Conservation (phyloP, 306 rosid genomes). For the Quercus gilva region DNA sequence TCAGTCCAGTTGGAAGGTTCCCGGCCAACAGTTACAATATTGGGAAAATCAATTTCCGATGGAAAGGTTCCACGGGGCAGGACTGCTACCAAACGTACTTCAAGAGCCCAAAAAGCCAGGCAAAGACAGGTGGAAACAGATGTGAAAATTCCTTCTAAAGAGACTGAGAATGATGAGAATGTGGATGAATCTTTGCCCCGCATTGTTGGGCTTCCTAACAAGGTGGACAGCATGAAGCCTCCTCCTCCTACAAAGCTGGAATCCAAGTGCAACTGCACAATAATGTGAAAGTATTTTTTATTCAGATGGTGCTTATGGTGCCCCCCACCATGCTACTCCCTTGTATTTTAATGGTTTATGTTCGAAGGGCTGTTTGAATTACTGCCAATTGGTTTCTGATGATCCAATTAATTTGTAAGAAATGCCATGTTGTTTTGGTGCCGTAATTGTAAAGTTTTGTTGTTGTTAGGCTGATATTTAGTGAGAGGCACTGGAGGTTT, state of each 20-base stretch:
- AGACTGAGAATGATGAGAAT: slow-evolving; percentile 56
- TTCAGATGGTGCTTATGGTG: slow-evolving; percentile 21
- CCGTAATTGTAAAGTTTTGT: slow-evolving; percentile 67
- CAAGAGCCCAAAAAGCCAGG: slow-evolving; percentile 60
- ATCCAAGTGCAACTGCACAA: slow-evolving; percentile 92
- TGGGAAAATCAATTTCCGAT: slow-evolving; percentile 56
- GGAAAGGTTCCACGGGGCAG: slow-evolving; percentile 53
- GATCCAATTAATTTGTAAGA: slow-evolving; percentile 56
- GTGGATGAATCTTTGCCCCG: slow-evolving; percentile 42
- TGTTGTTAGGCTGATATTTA: slow-evolving; percentile 40
- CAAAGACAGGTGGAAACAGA: slow-evolving; percentile 50
- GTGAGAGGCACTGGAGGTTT: slow-evolving; percentile 45
- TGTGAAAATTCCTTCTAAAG: slow-evolving; percentile 36
- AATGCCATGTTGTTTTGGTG: slow-evolving; percentile 55
- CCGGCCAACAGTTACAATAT: slow-evolving; percentile 69
- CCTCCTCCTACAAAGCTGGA: slow-evolving; percentile 69
- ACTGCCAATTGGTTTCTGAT: slow-evolving; percentile 44
- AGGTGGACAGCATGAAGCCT: slow-evolving; percentile 73
- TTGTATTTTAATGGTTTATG: slow-evolving; percentile 25
- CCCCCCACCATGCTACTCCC: slow-evolving; percentile 21
- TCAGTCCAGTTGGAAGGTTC: slow-evolving; percentile 57
- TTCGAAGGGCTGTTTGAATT: slow-evolving; percentile 46
- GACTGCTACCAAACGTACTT: slow-evolving; percentile 37
- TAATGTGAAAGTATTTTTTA: slow-evolving; percentile 62
- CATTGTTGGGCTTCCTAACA: slow-evolving; percentile 64